Evolutionary conservation across 345 rosid genomes (phyloP).

Genomic region (Capsella bursapastoris): DNA sequence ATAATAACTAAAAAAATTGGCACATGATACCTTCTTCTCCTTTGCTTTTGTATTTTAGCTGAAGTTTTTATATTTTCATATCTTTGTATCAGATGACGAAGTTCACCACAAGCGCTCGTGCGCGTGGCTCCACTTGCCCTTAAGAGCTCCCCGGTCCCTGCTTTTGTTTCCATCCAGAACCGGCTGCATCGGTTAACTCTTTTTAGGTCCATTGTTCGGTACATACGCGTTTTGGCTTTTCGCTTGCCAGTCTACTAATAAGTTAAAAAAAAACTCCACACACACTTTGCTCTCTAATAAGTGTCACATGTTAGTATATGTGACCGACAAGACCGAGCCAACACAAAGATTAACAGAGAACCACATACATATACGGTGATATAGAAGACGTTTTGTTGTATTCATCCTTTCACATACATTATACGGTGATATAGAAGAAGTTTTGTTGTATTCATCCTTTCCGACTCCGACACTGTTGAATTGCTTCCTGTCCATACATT

Average conservation of each 20-base stretch:
- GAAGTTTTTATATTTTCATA: neutral
- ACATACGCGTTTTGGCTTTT: neutral
- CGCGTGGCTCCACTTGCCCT: constrained; percentile 47
- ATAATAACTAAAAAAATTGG: constrained; percentile 36
- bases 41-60: constrained; percentile 45
- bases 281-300: neutral
- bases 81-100: constrained; percentile 23
- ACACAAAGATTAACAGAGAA: neutral
- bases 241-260: neutral
- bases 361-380: neutral
- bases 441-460: neutral
- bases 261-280: neutral
- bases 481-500: neutral
- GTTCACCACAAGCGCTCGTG: constrained; percentile 39
- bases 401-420: neutral
- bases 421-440: neutral
- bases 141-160: neutral
- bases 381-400: neutral
- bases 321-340: neutral
- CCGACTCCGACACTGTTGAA: neutral
- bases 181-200: constrained; percentile 24
- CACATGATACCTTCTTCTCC: constrained; percentile 47
- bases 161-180: neutral
- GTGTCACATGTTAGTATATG: neutral
- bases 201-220: constrained; percentile 16